These are phyloP conservation scores for Candida ortonii DNA, from an alignment of 805 yeast species.

Conservation along the genomic window DNA sequence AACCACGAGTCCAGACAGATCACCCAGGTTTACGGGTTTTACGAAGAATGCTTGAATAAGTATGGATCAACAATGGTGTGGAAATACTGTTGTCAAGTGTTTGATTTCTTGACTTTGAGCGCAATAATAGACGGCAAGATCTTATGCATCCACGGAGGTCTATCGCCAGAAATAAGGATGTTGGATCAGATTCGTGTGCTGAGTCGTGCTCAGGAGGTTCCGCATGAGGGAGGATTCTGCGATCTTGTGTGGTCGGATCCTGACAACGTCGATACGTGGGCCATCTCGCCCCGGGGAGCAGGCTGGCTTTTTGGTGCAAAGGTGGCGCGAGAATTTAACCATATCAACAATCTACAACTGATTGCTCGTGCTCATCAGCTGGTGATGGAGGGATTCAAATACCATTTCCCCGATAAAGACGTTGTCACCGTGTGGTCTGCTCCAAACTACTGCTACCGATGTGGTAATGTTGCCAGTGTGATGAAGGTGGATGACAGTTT, in stretches of 20 bases:
- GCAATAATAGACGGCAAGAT: constrained; percentile 95
- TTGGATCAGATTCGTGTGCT: constrained; percentile 92
- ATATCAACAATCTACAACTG: constrained; percentile 81
- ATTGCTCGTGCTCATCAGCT: constrained; percentile 97
- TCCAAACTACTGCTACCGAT: constrained; percentile 94
- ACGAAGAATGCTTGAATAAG: constrained; percentile 90
- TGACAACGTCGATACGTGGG: constrained; percentile 97
- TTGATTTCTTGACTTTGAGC: constrained; percentile 89
- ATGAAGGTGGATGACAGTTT: constrained; percentile 90
- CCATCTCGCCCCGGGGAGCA: constrained; percentile 96
- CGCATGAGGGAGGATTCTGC: constrained; percentile 98
- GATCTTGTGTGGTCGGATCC: constrained; percentile 98
- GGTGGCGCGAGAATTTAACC: constrained; percentile 94
- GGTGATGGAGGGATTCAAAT: constrained; percentile 97
- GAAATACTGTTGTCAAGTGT: constrained; percentile 95
- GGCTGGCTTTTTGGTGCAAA: constrained; percentile 96
- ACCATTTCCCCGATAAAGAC: constrained; percentile 93
- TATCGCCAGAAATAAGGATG: constrained; percentile 96
- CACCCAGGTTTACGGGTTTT: constrained; percentile 98
- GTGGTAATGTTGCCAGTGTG: constrained; percentile 97
- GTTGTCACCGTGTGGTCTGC: constrained; percentile 99
- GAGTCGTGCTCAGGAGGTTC: constrained; percentile 96
- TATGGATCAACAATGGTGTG: constrained; percentile 94
- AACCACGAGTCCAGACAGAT: constrained; percentile 96
- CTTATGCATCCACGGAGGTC: constrained; percentile 95